Conservation (phyloP, 2,329 filamentous ascomycete species). For the Bipolaris oryzae region DNA sequence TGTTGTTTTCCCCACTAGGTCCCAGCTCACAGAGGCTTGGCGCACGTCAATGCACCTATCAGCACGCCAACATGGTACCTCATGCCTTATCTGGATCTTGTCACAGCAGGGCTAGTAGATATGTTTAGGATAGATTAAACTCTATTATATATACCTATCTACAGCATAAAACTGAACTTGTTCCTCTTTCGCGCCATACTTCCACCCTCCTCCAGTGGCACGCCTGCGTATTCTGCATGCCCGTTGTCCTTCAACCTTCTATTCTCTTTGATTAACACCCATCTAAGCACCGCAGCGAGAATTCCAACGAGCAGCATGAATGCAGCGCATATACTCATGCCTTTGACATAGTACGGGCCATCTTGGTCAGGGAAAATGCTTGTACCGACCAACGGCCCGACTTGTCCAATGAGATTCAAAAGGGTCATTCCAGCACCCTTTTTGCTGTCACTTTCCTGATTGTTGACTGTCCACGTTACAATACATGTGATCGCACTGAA, state of each 20-base stretch:
- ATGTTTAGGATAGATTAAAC: background rate
- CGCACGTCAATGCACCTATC: constrained; percentile 12
- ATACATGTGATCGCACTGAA: constrained; percentile 84
- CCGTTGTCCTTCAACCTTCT: constrained; percentile 11
- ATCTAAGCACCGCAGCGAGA: constrained; percentile 52
- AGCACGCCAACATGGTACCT: background rate
- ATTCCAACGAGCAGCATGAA: constrained; percentile 57
- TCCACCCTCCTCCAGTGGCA: constrained; percentile 34
- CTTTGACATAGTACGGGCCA: constrained; percentile 56
- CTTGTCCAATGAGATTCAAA: constrained; percentile 81
- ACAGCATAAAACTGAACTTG: constrained; percentile 42
- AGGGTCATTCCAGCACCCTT: constrained; percentile 80
- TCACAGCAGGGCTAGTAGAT: background rate
- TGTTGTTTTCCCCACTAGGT: constrained; percentile 1
- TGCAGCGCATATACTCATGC: constrained; percentile 58
- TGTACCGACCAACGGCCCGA: constrained; percentile 68
- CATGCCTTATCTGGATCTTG: background rate
- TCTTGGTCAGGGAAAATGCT: constrained; percentile 60
- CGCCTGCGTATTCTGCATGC: constrained; percentile 31
- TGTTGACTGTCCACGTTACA: constrained; percentile 89
- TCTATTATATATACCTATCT: background rate
- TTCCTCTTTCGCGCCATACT: constrained; percentile 18
- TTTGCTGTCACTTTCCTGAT: constrained; percentile 71
- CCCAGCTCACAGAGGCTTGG: constrained; percentile 8
- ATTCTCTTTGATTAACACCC: constrained; percentile 46